Evolutionary conservation across 1,139 yeast species (phyloP).

Genomic region (Eremothecium sinecaudum): DNA sequence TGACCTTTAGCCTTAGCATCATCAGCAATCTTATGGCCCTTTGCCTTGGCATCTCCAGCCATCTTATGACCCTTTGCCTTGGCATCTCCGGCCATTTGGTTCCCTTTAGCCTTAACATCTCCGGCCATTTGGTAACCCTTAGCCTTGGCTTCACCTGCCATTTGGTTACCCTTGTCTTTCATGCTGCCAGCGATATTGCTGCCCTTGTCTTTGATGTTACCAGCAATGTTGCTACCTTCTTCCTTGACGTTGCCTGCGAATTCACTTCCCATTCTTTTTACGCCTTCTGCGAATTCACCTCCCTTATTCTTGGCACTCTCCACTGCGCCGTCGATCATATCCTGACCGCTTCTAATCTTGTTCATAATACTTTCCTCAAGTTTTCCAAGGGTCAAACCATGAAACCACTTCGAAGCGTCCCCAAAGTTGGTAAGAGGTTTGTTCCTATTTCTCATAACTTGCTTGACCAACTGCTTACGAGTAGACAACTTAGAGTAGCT

Average conservation of each 20-base stretch:
- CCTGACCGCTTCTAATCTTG: no score
- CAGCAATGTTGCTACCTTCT: no score
- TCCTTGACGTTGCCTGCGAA: conserved; percentile 3
- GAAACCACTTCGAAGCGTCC: conserved; percentile 32
- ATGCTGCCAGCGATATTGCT: neutral
- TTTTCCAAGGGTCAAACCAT: conserved; percentile 39
- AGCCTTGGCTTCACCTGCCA: conserved; percentile 3
- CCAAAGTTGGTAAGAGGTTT: conserved; percentile 34
- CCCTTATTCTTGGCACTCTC: neutral
- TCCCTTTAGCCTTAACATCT: conserved; percentile 17
- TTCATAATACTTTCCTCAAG: conserved; percentile 35
- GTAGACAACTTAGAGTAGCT: conserved; percentile 39
- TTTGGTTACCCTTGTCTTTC: no score
- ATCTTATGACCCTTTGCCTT: conserved; percentile 14
- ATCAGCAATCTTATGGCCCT: conserved; percentile 18
- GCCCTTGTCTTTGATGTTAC: neutral
- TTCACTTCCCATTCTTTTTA: neutral
- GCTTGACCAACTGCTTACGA: conserved; percentile 38
- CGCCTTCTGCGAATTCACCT: neutral
- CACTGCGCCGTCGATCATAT: conserved; percentile 33
- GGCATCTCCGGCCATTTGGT: conserved; percentile 21
- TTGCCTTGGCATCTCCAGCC: conserved; percentile 13
- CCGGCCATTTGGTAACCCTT: conserved; percentile 10
- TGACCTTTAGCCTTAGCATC: no score
- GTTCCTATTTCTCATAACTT: conserved; percentile 40